A percentile compares a stretch with the other conserved stretches of the same genome.
phyloP scores from a whole-genome alignment of 2,329 filamentous ascomycete genomes.

The Verticillium nubilum region DNA sequence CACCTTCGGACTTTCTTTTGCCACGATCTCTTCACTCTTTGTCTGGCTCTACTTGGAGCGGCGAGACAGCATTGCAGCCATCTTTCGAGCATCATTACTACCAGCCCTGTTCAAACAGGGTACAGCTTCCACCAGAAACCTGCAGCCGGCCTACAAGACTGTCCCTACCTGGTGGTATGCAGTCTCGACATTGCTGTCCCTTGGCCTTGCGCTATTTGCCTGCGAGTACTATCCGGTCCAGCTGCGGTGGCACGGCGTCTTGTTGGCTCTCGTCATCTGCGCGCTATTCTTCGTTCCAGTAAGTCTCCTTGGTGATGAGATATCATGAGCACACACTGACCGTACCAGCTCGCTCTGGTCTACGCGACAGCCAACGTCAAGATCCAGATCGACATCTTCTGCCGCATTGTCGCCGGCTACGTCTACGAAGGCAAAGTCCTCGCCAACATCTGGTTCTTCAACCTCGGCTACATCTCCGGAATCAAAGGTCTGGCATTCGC shows the following conservation, averaged over 20 bases:
- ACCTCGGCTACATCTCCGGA: slow-evolving; percentile 32
- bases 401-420: slow-evolving; percentile 38
- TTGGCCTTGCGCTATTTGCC: slow-evolving; percentile 21
- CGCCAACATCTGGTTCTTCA: slow-evolving; percentile 31
- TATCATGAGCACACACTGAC: slow-evolving; percentile 55
- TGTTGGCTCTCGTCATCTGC: slow-evolving; percentile 20
- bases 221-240: slow-evolving; percentile 24
- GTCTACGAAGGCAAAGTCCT: slow-evolving; percentile 36
- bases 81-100: slow-evolving; percentile 1
- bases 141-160: slow-evolving; percentile 12
- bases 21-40: slow-evolving; percentile 35
- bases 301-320: slow-evolving; percentile 37
- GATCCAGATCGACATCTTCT: slow-evolving; percentile 38
- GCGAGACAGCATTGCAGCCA: slow-evolving; percentile 14
- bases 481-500: slow-evolving; percentile 35
- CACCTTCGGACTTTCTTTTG: slow-evolving; percentile 47
- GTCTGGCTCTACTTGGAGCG: slow-evolving; percentile 25
- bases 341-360: slow-evolving; percentile 20
- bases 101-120: neutral
- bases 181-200: slow-evolving; percentile 9
- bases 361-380: slow-evolving; percentile 36
- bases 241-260: slow-evolving; percentile 24
- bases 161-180: slow-evolving; percentile 22
- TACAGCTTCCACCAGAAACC: neutral
- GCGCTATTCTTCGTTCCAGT: slow-evolving; percentile 22